Conservation (phyloP, 108 stramenopile species). For the Skeletonema marinoi region DNA sequence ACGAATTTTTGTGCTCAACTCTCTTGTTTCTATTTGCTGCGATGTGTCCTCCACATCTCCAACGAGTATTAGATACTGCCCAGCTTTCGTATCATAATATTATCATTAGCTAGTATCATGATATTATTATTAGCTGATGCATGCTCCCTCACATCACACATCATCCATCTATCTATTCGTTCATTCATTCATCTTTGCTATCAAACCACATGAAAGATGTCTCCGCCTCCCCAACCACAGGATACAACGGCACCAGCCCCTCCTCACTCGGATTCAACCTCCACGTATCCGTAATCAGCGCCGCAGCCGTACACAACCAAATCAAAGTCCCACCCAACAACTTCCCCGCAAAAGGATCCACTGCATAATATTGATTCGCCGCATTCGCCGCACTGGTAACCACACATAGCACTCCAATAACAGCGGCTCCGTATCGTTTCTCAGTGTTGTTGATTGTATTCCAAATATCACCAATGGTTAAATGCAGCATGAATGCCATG, state of each 20-base stretch:
- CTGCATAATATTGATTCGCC: slow-evolving; percentile 62
- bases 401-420: slow-evolving; percentile 64
- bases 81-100: too few relatives aligned
- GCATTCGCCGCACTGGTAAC: slow-evolving; percentile 67
- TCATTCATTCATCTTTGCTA: neutral
- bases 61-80: too few relatives aligned
- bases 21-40: too few relatives aligned
- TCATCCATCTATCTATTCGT: neutral
- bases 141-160: neutral
- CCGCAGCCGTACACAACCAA: slow-evolving; percentile 77
- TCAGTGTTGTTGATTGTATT: slow-evolving; percentile 96
- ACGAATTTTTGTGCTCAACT: too few relatives aligned
- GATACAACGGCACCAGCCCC: slow-evolving; percentile 53
- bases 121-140: too few relatives aligned
- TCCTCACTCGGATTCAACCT: slow-evolving; percentile 72
- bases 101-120: too few relatives aligned
- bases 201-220: slow-evolving; percentile 69
- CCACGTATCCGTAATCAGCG: slow-evolving; percentile 79
- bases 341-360: slow-evolving; percentile 71
- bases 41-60: too few relatives aligned
- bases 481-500: slow-evolving; percentile 80
- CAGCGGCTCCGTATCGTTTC: slow-evolving; percentile 78
- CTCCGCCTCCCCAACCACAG: slow-evolving; percentile 57
- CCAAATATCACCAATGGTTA: slow-evolving; percentile 93
- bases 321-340: slow-evolving; percentile 66